Evolutionary conservation across 805 yeast genomes (phyloP).

Genomic region (Candida germanica): DNA sequence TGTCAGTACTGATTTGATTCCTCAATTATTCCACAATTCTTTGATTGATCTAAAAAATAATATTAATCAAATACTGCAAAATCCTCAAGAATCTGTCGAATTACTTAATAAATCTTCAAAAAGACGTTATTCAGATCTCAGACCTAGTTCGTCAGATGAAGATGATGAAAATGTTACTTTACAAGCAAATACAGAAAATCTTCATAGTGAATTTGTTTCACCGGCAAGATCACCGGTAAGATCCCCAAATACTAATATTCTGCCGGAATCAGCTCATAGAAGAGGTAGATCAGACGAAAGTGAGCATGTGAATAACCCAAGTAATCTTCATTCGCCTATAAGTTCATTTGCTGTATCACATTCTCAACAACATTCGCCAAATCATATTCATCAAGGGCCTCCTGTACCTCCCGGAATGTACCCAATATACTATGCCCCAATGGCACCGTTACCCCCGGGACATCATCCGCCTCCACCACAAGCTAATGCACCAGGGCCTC

Average conservation of each 20-base stretch:
- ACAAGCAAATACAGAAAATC: not conserved
- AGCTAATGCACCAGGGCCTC: too few relatives aligned
- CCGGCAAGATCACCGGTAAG: conserved; percentile 30
- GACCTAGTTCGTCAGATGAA: conserved; percentile 6
- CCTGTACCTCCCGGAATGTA: conserved; percentile 16
- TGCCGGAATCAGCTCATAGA: conserved; percentile 14
- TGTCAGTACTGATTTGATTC: conserved; percentile 35
- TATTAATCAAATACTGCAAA: conserved; percentile 16
- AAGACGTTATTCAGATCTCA: conserved; percentile 23
- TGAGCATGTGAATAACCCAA: conserved; percentile 14
- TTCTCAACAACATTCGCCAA: conserved; percentile 20
- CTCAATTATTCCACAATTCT: conserved; percentile 26
- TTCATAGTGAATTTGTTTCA: conserved; percentile 19
- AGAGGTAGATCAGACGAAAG: conserved; percentile 24
- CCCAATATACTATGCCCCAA: conserved; percentile 13
- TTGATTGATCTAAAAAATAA: conserved; percentile 10
- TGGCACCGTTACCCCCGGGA: conserved; percentile 15
- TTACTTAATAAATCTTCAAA: conserved; percentile 4
- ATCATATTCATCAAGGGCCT: conserved; percentile 10
- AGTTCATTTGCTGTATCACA: conserved; percentile 9
- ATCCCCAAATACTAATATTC: conserved; percentile 18
- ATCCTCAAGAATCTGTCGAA: conserved; percentile 14
- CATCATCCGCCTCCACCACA: conserved; percentile 7
- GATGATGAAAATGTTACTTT: too few relatives aligned
- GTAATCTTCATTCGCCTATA: conserved; percentile 14